Evolutionary conservation across 2,329 filamentous ascomycete species (phyloP), one percentile per base, ranked within the genome.

Genomic region (Cadophora luteo-olivacea): DNA sequence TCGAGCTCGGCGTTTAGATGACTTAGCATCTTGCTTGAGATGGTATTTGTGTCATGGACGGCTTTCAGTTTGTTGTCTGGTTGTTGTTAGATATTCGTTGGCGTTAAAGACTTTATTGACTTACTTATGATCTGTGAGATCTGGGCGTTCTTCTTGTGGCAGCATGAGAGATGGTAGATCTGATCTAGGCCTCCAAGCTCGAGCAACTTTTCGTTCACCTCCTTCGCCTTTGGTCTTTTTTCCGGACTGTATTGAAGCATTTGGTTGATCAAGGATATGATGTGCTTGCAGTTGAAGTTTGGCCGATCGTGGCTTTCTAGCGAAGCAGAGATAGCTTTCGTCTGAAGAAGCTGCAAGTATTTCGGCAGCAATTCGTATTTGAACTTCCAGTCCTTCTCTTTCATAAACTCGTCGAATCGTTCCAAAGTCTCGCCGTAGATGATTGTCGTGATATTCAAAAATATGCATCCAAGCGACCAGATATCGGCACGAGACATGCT

Each of bases 171-270:
- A 69, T 84, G 83, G 69, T 84, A 84, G 5, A 83, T 79, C 64
- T 85, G 83, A 49, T 83, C 81, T 29, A 84, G 77, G 6, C 83
- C 83, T 4, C 83, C 83, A 0, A 85, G 77, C 71, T 80, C 81
- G 1, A 80, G 80, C 3, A 85, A 75, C 63, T 80, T 80, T 52
- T 81, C 80, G 72, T 86, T 84, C 8, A 87, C 84, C 72, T 86
- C 83, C 12, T 78, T 75, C 2, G 84, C 84, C 0, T 82, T 79
- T 3, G 85, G 86, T 32, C 86, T 80, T 62, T 85, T 82, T 38
- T 80, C 79, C 0, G 86, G 83, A 49, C 83, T 79, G 32, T 79
- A 80, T 14, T 84, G 81, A 36, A 88, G 78, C 86, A 88, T 88
- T 29, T 80, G 79, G 52, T 84, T 82, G 1, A 86, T 83, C 61